phyloP scores from a whole-genome alignment of 106 monocot species.

The Allium sativum region DNA sequence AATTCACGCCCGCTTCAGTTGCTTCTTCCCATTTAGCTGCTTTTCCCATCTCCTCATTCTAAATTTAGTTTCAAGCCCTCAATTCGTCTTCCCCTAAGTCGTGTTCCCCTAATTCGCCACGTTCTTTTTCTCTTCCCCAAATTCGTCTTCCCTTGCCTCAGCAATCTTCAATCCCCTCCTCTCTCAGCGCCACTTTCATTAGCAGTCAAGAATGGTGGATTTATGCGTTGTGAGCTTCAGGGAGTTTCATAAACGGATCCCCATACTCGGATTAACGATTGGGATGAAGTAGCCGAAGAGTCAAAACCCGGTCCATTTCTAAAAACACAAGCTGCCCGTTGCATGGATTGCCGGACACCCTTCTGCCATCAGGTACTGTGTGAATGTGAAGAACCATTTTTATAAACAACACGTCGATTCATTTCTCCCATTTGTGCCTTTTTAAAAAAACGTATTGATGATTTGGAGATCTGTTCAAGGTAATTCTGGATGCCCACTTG shows the following conservation, averaged over 20 bases:
- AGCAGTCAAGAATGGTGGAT: constrained; percentile 84
- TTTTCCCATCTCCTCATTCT: no score
- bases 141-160: no score
- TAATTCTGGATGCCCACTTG: constrained; percentile 95
- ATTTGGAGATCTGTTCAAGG: constrained; percentile 31
- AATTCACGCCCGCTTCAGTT: no score
- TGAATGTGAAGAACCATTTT: neutral
- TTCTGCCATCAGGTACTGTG: constrained; percentile 86
- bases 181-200: constrained; percentile 64
- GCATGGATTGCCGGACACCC: constrained; percentile 98
- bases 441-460: no score
- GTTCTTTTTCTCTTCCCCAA: constrained; percentile 9
- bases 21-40: no score
- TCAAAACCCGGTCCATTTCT: constrained; percentile 69
- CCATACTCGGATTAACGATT: constrained; percentile 56
- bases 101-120: neutral
- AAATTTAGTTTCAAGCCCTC: no score
- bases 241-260: constrained; percentile 73
- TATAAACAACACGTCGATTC: no score
- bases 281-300: constrained; percentile 82
- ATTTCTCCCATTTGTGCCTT: no score
- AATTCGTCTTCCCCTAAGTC: neutral
- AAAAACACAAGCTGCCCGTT: constrained; percentile 90
- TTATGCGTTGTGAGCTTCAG: constrained; percentile 65
- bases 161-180: constrained; percentile 13